A percentile compares a stretch with the other conserved stretches of the same genome.
Conservation (phyloP, 176 grass and related monocot species). For the Oryza glaberrima region DNA sequence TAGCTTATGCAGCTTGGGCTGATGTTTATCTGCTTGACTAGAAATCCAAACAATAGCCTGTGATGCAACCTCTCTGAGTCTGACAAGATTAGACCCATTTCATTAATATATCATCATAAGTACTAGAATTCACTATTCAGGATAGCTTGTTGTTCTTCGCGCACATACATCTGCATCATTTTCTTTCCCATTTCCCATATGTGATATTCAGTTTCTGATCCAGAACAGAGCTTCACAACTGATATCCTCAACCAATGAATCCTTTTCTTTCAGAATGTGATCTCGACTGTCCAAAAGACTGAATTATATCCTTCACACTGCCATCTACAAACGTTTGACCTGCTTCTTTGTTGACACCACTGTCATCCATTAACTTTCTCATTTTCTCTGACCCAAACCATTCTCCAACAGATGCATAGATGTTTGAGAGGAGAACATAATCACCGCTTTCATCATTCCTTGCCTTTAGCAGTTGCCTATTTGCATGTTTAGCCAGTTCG, state of each 20-base stretch:
- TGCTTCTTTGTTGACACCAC: constrained; percentile 75
- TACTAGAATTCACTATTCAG: background rate
- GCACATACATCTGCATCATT: background rate
- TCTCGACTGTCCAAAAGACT: background rate
- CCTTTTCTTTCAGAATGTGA: constrained; percentile 16
- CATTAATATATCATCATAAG: background rate
- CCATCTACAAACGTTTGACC: constrained; percentile 55
- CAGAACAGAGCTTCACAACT: background rate
- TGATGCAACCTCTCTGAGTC: background rate
- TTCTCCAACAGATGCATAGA: constrained; percentile 82
- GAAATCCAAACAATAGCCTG: background rate
- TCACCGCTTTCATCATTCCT: constrained; percentile 74
- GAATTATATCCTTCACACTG: constrained; percentile 32
- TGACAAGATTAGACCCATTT: background rate
- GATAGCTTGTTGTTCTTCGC: background rate
- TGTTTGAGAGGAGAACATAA: constrained; percentile 83
- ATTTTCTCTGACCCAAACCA: constrained; percentile 68
- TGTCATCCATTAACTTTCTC: constrained; percentile 89
- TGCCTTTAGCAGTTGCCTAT: constrained; percentile 57
- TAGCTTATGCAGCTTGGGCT: no score
- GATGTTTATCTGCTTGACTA: background rate
- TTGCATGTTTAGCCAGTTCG: constrained; percentile 63
- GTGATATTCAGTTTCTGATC: constrained; percentile 7
- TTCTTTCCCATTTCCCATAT: background rate
- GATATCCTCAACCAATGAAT: constrained; percentile 5